Conservation (phyloP, 208 protist species). For the Giardia duodenalis region DNA sequence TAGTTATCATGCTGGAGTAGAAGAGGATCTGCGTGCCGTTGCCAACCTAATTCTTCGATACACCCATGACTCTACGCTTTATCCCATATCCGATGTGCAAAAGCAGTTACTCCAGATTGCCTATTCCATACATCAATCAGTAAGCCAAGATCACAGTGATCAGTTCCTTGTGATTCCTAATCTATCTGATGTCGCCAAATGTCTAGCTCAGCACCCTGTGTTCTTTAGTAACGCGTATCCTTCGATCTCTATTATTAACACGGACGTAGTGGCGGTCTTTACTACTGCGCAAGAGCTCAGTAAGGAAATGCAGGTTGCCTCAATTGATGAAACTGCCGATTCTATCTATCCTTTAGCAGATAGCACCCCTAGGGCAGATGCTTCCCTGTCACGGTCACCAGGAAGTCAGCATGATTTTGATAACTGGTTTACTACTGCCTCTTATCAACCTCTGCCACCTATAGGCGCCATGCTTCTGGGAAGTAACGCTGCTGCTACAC, state of each 20-base stretch:
- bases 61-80: neutral
- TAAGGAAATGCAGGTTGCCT: neutral
- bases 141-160: neutral
- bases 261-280: neutral
- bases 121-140: neutral
- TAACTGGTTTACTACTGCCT: too few relatives aligned
- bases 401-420: too few relatives aligned
- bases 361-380: too few relatives aligned
- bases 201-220: neutral
- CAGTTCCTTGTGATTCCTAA: neutral
- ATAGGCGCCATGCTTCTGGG: too few relatives aligned
- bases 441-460: too few relatives aligned
- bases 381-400: too few relatives aligned
- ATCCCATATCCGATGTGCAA: neutral
- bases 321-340: too few relatives aligned
- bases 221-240: neutral
- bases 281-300: neutral
- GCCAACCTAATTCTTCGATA: neutral
- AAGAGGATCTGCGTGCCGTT: neutral
- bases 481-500: too few relatives aligned
- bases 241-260: neutral
- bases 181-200: neutral
- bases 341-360: too few relatives aligned
- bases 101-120: neutral
- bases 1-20: neutral